Evolutionary conservation across 2,329 filamentous ascomycete genomes (phyloP).

Genomic region (Pseudogymnoascus sp.): DNA sequence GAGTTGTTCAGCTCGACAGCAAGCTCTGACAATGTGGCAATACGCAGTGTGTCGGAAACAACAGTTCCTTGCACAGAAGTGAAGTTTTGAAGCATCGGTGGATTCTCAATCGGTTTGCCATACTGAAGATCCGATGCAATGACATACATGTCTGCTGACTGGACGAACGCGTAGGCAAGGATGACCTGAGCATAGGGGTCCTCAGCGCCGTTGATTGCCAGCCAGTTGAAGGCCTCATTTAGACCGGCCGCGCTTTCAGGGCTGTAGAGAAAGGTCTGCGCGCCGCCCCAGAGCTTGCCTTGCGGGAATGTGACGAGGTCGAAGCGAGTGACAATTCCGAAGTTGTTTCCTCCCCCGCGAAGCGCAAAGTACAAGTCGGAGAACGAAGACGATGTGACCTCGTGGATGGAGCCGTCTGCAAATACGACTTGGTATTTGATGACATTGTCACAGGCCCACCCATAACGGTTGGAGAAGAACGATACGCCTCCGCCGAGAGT

Average conservation of each 20-base stretch:
- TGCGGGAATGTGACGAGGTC: conserved; percentile 32
- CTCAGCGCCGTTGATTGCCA: background rate
- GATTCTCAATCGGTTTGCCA: conserved; percentile 14
- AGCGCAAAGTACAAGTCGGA: conserved; percentile 44
- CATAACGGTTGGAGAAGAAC: conserved; percentile 19
- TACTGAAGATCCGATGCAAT: conserved; percentile 14
- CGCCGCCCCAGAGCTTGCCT: conserved; percentile 16
- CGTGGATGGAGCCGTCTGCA: conserved; percentile 25
- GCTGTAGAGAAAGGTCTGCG: background rate
- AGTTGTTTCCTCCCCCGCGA: conserved; percentile 49
- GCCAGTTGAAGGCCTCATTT: background rate
- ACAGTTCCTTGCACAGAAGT: conserved; percentile 15
- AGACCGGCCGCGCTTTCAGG: background rate
- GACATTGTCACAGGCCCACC: conserved; percentile 21
- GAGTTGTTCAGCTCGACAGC: conserved; percentile 19
- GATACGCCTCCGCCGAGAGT: conserved; percentile 20
- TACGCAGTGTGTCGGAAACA: conserved; percentile 16
- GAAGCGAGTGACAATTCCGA: conserved; percentile 42
- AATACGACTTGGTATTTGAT: conserved; percentile 25
- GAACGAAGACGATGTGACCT: conserved; percentile 23
- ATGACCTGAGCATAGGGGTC: conserved; percentile 28
- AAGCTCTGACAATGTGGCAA: conserved; percentile 18
- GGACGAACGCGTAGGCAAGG: conserved; percentile 14
- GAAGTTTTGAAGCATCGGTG: conserved; percentile 17
- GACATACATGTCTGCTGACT: conserved; percentile 4